Evolutionary conservation across 2,329 filamentous ascomycete genomes (phyloP).

Genomic region (Xylariaceae sp.): DNA sequence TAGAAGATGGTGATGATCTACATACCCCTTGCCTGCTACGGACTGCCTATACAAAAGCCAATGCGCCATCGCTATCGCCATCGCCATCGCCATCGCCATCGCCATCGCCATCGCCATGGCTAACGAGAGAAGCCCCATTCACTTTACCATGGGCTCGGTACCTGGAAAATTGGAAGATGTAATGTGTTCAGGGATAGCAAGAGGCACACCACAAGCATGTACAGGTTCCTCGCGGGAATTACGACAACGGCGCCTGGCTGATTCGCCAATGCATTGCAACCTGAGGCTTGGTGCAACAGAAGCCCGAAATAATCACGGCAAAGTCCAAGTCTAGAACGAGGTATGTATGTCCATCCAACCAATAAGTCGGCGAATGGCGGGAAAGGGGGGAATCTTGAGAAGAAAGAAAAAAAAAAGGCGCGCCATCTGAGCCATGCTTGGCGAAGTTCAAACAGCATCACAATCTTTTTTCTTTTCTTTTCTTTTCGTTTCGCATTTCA

Average conservation of each 20-base stretch:
- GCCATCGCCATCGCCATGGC: neutral
- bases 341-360: neutral
- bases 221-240: neutral
- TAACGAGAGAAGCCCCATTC: neutral
- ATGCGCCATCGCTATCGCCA: too few relatives aligned
- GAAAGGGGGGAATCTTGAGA: neutral
- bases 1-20: too few relatives aligned
- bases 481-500: too few relatives aligned
- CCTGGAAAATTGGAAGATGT: constrained; percentile 1
- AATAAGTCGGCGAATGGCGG: neutral
- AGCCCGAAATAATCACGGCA: neutral
- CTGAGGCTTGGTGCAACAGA: neutral
- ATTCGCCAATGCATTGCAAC: neutral
- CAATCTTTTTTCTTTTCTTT: too few relatives aligned
- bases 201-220: neutral
- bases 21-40: too few relatives aligned
- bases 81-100: too few relatives aligned
- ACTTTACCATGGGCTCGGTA: constrained; percentile 5
- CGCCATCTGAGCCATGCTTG: neutral
- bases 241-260: neutral
- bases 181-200: too few relatives aligned
- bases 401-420: too few relatives aligned
- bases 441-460: neutral
- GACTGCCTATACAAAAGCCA: too few relatives aligned
- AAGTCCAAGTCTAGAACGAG: neutral